A percentile compares a stretch with the other conserved stretches of the same genome.
These are phyloP conservation scores for Plantago ovata DNA, from an alignment of 257 asterid genomes.

Conservation along the genomic window DNA sequence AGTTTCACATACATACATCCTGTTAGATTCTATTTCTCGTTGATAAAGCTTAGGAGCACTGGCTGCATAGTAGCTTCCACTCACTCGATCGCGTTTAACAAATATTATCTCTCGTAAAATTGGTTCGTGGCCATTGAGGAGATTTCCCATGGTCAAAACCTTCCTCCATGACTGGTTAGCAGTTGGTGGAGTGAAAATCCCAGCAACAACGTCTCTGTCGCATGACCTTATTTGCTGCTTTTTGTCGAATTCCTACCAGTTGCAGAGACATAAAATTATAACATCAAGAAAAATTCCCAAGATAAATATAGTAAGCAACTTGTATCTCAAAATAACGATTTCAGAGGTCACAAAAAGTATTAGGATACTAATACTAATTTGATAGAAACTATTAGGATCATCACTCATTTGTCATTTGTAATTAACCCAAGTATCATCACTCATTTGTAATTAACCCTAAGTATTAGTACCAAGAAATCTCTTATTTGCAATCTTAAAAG, in stretches of 20 bases:
- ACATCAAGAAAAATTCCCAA: too few relatives aligned
- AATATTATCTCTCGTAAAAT: conserved; percentile 75
- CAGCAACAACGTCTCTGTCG: conserved; percentile 59
- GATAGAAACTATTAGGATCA: too few relatives aligned
- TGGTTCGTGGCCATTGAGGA: conserved; percentile 94
- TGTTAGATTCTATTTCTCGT: conserved; percentile 70
- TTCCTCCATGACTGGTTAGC: conserved; percentile 96
- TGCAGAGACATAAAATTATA: conserved; percentile 12
- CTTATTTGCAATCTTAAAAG: too few relatives aligned
- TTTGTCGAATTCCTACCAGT: conserved; percentile 44
- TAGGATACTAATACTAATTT: too few relatives aligned
- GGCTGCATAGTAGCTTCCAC: conserved; percentile 62
- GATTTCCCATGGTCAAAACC: conserved; percentile 93
- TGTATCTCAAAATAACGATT: too few relatives aligned
- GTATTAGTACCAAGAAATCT: too few relatives aligned
- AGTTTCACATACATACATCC: conserved; percentile 85
- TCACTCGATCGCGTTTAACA: conserved; percentile 55
- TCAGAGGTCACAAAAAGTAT: too few relatives aligned
- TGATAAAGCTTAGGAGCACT: conserved; percentile 33
- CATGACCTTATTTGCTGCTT: conserved; percentile 44
- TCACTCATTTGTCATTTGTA: too few relatives aligned
- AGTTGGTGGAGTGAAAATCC: conserved; percentile 83
- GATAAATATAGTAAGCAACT: too few relatives aligned
- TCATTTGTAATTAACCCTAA: too few relatives aligned
- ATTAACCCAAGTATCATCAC: too few relatives aligned